Evolutionary conservation across 805 yeast species (phyloP).

Genomic region (Yamadazyma phyllophila): DNA sequence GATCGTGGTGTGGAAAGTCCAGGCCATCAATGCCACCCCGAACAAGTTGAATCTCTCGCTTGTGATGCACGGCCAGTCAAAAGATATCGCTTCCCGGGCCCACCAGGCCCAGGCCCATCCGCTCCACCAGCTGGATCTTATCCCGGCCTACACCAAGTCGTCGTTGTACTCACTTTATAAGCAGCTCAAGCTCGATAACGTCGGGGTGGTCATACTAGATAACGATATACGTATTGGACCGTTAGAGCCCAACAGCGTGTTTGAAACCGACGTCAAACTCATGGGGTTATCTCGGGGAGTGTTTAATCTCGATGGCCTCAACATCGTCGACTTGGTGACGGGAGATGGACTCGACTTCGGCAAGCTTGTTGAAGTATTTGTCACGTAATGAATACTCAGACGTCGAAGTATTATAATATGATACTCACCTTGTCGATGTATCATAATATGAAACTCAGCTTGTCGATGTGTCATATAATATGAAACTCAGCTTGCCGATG

Average conservation of each 20-base stretch:
- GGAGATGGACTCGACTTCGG: slow-evolving; percentile 76
- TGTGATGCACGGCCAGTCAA: slow-evolving; percentile 27
- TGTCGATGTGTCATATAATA: too few relatives aligned
- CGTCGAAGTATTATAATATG: too few relatives aligned
- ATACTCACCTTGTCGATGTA: too few relatives aligned
- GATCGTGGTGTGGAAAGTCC: slow-evolving; percentile 60
- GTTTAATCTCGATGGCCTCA: slow-evolving; percentile 61
- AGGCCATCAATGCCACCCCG: slow-evolving; percentile 60
- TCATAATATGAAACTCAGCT: too few relatives aligned
- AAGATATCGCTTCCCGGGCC: not conserved
- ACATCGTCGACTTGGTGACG: slow-evolving; percentile 56
- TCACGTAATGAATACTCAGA: slow-evolving; percentile 23
- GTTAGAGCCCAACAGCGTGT: slow-evolving; percentile 58
- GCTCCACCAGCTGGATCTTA: not conserved
- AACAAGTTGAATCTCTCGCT: slow-evolving; percentile 52
- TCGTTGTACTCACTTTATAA: slow-evolving; percentile 34
- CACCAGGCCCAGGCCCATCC: slow-evolving; percentile 2
- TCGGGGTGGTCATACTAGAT: slow-evolving; percentile 61
- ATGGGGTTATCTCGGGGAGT: slow-evolving; percentile 66
- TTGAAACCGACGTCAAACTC: slow-evolving; percentile 59
- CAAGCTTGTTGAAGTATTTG: slow-evolving; percentile 64
- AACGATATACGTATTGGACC: slow-evolving; percentile 66
- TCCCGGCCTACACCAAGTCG: slow-evolving; percentile 8
- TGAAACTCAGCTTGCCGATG: too few relatives aligned
- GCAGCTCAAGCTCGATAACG: slow-evolving; percentile 37